phyloP scores from a whole-genome alignment of 495 filamentous ascomycete species.

The Neurospora tetrasperma region DNA sequence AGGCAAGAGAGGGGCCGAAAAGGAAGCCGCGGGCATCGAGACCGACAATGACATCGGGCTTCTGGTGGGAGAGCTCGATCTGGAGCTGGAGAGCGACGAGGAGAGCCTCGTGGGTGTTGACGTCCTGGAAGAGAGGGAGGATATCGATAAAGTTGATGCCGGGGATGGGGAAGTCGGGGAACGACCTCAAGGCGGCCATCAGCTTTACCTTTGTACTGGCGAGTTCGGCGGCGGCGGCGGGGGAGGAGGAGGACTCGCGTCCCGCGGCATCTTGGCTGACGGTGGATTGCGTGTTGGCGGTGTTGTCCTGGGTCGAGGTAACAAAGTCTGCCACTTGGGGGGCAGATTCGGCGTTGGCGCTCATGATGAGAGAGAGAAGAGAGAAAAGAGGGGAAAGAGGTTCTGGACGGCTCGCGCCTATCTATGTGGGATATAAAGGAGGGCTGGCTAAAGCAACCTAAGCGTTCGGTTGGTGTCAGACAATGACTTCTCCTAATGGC shows the following conservation, averaged over 20 bases:
- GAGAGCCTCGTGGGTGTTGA: conserved; percentile 62
- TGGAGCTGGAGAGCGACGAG: conserved; percentile 83
- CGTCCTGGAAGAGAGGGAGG: conserved; percentile 84
- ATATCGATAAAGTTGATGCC: conserved; percentile 99
- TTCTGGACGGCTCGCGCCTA: conserved; percentile 12
- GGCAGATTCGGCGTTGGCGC: conserved; percentile 31
- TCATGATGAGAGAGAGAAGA: conserved; percentile 47
- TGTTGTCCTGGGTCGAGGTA: conserved; percentile 10
- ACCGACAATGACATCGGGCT: conserved; percentile 84
- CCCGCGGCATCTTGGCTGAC: conserved; percentile 42
- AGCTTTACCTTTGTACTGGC: conserved; percentile 80
- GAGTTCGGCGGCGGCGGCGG: conserved; percentile 80
- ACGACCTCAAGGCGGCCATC: conserved; percentile 48
- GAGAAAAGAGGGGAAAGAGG: conserved; percentile 5
- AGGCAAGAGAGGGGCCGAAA: conserved; percentile 82
- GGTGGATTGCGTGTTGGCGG: conserved; percentile 27
- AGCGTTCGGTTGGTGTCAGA: neutral
- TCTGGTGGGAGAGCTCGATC: conserved; percentile 30
- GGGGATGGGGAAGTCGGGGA: conserved; percentile 86
- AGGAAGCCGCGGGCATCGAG: conserved; percentile 93
- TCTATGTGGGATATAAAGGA: conserved; percentile 19
- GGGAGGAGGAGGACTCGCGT: conserved; percentile 47
- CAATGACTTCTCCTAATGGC: neutral
- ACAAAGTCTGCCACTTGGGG: conserved; percentile 14
- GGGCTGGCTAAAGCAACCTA: conserved; percentile 9